Evolutionary conservation across 2,329 filamentous ascomycete genomes (phyloP), one percentile per base, ranked within the genome.

Genomic region (Fusarium agapanthi): DNA sequence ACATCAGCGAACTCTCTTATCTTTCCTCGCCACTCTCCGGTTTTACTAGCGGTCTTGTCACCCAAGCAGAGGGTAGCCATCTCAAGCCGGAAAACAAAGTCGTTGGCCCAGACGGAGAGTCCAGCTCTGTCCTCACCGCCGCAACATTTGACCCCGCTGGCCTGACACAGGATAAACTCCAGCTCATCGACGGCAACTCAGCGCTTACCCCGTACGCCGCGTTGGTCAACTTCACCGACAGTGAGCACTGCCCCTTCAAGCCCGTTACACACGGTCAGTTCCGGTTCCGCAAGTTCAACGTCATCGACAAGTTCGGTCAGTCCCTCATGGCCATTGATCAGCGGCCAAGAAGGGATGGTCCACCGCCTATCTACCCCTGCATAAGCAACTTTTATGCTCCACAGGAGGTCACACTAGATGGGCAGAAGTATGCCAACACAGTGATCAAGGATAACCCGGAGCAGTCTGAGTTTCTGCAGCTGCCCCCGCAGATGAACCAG

Each of bases 261-360:
- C 82, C 81, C 0, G 84, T 80, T 2, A 85, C 82, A 0, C 86
- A 88, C 71, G 86, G 86, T 0, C 86, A 88, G 69, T 77, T 87
- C 28, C 67, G 67, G 15, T 84, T 86, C 67, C 79, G 79, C 5
- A 85, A 86, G 68, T 62, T 88, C 45, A 85, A 85, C 69, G 80
- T 87, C 44, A 77, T 87, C 37, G 85, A 87, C 76, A 86, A 86
- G 70, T 87, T 87, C 50, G 85, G 85, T 2, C 85, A 86, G 53
- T 75, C 76, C 15, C 57, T 85, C 30, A 48, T 71, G 15, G 78
- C 78, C 24, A 78, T 83, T 22, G 78, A 83, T 45, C 75, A 53
- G 35, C 50, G 38, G 0, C 57, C 57, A 1, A 26, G 30, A 1
- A 24, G 20, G 2, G 30, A 24, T 1, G 65, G 62, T 3, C 74